These are phyloP conservation scores for Pogostemon cablin DNA, from an alignment of 257 asterid species.

Conservation along the genomic window DNA sequence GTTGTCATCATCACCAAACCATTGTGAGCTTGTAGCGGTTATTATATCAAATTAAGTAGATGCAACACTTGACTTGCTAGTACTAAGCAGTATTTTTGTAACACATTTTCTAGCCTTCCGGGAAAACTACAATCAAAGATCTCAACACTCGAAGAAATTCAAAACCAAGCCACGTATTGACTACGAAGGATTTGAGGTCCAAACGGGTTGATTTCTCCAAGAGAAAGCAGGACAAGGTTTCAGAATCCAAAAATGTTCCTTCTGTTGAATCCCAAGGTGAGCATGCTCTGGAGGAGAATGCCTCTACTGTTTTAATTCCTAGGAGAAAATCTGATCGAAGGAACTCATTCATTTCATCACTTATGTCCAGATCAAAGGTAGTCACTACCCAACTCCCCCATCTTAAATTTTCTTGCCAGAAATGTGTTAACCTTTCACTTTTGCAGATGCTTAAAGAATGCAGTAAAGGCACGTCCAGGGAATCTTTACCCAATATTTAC, in stretches of 20 bases:
- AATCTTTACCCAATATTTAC: constrained; percentile 67
- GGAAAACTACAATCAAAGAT: constrained; percentile 37
- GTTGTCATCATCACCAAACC: constrained; percentile 15
- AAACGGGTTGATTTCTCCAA: constrained; percentile 52
- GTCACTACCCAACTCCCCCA: constrained; percentile 17
- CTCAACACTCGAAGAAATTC: constrained; percentile 45
- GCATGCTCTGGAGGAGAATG: constrained; percentile 43
- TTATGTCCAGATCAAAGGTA: constrained; percentile 79
- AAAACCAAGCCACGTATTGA: constrained; percentile 39
- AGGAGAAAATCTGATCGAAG: constrained; percentile 68
- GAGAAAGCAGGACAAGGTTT: constrained; percentile 48
- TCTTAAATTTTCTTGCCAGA: constrained; percentile 8
- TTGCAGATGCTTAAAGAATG: constrained; percentile 51
- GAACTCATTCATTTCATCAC: constrained; percentile 70
- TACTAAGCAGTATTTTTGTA: constrained; percentile 26
- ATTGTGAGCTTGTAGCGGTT: not conserved
- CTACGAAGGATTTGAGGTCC: constrained; percentile 46
- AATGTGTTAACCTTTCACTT: constrained; percentile 30
- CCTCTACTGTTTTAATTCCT: constrained; percentile 40
- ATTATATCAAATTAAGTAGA: constrained; percentile 9
- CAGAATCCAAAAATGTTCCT: constrained; percentile 43
- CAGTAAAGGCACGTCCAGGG: constrained; percentile 41
- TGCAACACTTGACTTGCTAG: constrained; percentile 5
- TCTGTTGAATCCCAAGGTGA: constrained; percentile 46
- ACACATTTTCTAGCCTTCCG: constrained; percentile 48